These are phyloP conservation scores for Sugiyamaella japonica DNA, from an alignment of 1,139 yeast species.

Conservation along the genomic window DNA sequence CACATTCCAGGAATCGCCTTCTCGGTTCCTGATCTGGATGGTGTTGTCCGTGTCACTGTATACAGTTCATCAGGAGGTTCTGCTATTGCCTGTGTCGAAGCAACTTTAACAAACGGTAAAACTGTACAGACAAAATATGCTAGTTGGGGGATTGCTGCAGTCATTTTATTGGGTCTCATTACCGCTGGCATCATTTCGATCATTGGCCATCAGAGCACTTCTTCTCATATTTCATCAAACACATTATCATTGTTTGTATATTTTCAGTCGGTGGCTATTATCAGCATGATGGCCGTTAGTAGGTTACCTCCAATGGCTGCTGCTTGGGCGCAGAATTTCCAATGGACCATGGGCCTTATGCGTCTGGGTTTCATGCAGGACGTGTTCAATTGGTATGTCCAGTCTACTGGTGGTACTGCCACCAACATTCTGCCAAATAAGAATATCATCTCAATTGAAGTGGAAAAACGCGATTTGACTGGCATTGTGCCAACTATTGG, in stretches of 20 bases:
- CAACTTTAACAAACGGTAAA: conserved; percentile 80
- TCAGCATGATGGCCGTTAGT: conserved; percentile 94
- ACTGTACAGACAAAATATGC: conserved; percentile 95
- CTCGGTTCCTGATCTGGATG: conserved; percentile 92
- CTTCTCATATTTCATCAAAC: conserved; percentile 96
- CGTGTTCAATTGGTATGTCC: conserved; percentile 91
- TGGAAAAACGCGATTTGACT: conserved; percentile 53
- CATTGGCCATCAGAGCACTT: conserved; percentile 86
- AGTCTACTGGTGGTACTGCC: conserved; percentile 90
- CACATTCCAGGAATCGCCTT: conserved; percentile 81
- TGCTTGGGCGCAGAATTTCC: conserved; percentile 97
- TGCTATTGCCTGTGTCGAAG: conserved; percentile 90
- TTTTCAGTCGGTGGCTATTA: conserved; percentile 90
- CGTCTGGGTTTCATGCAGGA: conserved; percentile 76
- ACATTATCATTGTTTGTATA: conserved; percentile 89
- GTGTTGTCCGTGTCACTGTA: conserved; percentile 75
- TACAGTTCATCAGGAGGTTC: conserved; percentile 49
- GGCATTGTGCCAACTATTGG: conserved; percentile 26
- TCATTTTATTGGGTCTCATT: conserved; percentile 82
- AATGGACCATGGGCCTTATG: conserved; percentile 95
- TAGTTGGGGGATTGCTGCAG: conserved; percentile 95
- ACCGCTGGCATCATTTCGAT: conserved; percentile 87
- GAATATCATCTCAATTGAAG: conserved; percentile 69
- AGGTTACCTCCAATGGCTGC: conserved; percentile 95
- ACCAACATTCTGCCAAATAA: conserved; percentile 66